Conservation (phyloP, 176 grass and related monocot genomes). For the Paspalum vaginatum region DNA sequence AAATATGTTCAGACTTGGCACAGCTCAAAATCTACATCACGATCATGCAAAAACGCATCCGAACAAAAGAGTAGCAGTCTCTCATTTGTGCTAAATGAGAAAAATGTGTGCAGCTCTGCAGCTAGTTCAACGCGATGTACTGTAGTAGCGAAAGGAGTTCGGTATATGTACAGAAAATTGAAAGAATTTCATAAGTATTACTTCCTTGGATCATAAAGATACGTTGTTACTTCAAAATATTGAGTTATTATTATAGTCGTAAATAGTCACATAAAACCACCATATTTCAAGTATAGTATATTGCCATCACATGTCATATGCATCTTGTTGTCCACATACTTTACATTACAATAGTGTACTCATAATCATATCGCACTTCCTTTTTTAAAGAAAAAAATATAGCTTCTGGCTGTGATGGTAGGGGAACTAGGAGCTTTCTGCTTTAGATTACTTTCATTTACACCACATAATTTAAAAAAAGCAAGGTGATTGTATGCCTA, state of each 20-base stretch:
- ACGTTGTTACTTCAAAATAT: too few relatives aligned
- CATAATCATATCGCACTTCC: neutral
- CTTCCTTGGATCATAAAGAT: neutral
- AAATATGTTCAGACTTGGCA: neutral
- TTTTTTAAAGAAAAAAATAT: too few relatives aligned
- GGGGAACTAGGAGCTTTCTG: too few relatives aligned
- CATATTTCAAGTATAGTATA: neutral
- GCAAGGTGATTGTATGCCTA: neutral
- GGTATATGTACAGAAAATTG: neutral
- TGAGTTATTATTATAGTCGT: neutral
- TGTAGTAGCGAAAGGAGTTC: neutral
- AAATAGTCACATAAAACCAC: neutral
- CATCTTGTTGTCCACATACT: neutral
- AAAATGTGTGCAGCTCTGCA: neutral
- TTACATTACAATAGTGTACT: neutral
- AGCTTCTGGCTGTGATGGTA: too few relatives aligned
- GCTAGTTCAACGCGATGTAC: neutral
- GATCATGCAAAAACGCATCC: neutral
- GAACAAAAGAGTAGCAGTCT: neutral
- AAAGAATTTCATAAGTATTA: neutral
- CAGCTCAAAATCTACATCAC: neutral
- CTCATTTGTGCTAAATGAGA: neutral
- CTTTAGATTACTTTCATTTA: neutral
- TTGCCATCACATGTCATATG: neutral
- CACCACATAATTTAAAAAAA: neutral